A percentile compares a stretch with the other conserved stretches of the same genome.
Evolutionary conservation across 2,329 filamentous ascomycete genomes (phyloP).

Genomic region (Xylaria sp.): DNA sequence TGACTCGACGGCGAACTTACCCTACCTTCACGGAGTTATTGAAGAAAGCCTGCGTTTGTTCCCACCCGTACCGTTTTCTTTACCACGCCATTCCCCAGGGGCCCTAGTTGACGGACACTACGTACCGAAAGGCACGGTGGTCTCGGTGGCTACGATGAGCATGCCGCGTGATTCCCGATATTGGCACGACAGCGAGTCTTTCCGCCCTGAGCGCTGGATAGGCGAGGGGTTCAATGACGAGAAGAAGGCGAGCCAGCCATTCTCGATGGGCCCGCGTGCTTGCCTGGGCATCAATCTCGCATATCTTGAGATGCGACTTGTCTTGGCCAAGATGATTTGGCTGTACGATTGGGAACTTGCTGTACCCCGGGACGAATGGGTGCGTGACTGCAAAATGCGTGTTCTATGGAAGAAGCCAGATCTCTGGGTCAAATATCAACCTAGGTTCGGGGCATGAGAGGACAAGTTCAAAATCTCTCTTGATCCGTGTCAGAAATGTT

Average conservation of each 20-base stretch:
- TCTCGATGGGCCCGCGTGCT: slow-evolving; percentile 40
- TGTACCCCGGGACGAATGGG: slow-evolving; percentile 51
- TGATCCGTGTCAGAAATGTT: not conserved
- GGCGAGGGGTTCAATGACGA: slow-evolving; percentile 37
- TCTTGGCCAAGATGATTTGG: slow-evolving; percentile 53
- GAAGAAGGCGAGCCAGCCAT: slow-evolving; percentile 42
- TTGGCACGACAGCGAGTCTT: slow-evolving; percentile 38
- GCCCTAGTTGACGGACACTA: slow-evolving; percentile 37
- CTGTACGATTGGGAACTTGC: slow-evolving; percentile 53
- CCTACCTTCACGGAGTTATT: slow-evolving; percentile 52
- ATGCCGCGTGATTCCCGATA: slow-evolving; percentile 34
- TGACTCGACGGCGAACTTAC: slow-evolving; percentile 43
- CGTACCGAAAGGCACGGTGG: slow-evolving; percentile 38
- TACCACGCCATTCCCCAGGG: slow-evolving; percentile 45
- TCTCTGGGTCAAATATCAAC: slow-evolving; percentile 36
- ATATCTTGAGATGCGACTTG: slow-evolving; percentile 53
- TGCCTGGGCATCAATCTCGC: slow-evolving; percentile 50
- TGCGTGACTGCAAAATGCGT: slow-evolving; percentile 45
- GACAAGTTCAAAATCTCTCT: not conserved
- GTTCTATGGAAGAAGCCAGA: slow-evolving; percentile 50
- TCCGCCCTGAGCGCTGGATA: slow-evolving; percentile 45
- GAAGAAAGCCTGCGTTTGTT: slow-evolving; percentile 53
- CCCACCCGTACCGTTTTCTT: slow-evolving; percentile 47
- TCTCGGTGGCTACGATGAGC: slow-evolving; percentile 28
- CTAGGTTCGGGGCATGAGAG: slow-evolving; percentile 20